Evolutionary conservation across 2,329 filamentous ascomycete species (phyloP).

Genomic region (Nakataea oryzae): DNA sequence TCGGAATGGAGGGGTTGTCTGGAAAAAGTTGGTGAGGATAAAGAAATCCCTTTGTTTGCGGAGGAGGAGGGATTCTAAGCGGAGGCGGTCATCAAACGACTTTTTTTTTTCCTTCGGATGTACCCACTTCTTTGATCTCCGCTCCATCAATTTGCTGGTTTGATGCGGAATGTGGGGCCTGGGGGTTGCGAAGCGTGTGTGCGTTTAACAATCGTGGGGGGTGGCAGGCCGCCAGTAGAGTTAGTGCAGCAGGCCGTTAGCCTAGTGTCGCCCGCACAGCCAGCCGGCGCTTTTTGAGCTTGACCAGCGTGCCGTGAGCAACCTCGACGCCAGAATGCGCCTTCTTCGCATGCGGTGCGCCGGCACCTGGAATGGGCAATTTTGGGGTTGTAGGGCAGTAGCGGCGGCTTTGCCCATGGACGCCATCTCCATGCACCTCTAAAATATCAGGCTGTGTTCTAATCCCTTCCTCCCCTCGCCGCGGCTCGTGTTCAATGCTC

Average conservation of each 20-base stretch:
- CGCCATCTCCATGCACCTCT: too few relatives aligned
- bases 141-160: not conserved
- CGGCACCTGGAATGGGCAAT: too few relatives aligned
- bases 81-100: not conserved
- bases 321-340: not conserved
- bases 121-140: not conserved
- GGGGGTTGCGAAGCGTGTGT: not conserved
- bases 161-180: not conserved
- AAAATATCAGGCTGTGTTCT: too few relatives aligned
- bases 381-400: slow-evolving; percentile 1
- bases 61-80: not conserved
- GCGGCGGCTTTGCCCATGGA: too few relatives aligned
- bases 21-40: not conserved
- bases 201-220: not conserved
- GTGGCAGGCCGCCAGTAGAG: not conserved
- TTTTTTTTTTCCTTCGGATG: not conserved
- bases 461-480: too few relatives aligned
- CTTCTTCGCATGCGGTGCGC: not conserved
- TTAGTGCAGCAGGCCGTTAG: not conserved
- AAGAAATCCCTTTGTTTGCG: not conserved
- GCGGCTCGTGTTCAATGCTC: too few relatives aligned
- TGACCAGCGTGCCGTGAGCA: not conserved
- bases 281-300: not conserved
- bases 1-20: not conserved
- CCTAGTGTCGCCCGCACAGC: not conserved